Evolutionary conservation across 106 monocot genomes (phyloP).

Genomic region (Dactylorhiza incarnata): DNA sequence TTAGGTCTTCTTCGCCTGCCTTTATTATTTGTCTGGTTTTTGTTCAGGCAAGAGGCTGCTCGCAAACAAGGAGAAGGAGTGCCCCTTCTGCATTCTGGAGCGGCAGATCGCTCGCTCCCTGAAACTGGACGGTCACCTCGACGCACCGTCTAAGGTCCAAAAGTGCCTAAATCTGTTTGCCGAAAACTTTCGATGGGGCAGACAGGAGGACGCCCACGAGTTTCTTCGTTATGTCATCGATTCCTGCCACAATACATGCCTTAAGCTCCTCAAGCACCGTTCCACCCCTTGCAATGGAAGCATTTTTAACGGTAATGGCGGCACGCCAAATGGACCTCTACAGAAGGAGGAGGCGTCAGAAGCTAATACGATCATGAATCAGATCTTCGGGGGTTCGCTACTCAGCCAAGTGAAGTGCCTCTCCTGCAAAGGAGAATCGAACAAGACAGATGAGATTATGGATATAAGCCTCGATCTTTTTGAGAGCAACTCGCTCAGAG

Average conservation of each 20-base stretch:
- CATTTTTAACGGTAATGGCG: slow-evolving; percentile 6
- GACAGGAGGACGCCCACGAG: slow-evolving; percentile 96
- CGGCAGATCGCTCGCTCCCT: slow-evolving; percentile 68
- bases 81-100: slow-evolving; percentile 88
- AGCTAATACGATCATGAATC: slow-evolving; percentile 52
- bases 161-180: slow-evolving; percentile 64
- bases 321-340: not conserved
- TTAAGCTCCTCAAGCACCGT: slow-evolving; percentile 40
- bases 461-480: slow-evolving; percentile 85
- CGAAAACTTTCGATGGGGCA: slow-evolving; percentile 80
- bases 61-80: slow-evolving; percentile 50
- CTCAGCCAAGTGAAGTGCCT: slow-evolving; percentile 93
- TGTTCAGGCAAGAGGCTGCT: slow-evolving; percentile 40
- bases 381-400: slow-evolving; percentile 85
- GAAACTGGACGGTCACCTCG: slow-evolving; percentile 39
- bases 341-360: slow-evolving; percentile 6
- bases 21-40: not conserved
- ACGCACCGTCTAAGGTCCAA: slow-evolving; percentile 62
- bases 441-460: slow-evolving; percentile 95
- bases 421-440: slow-evolving; percentile 68
- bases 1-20: not conserved
- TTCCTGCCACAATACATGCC: slow-evolving; percentile 67
- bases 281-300: slow-evolving; percentile 2
- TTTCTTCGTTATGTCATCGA: slow-evolving; percentile 94
- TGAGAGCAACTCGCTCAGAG: slow-evolving; percentile 55